phyloP scores from a whole-genome alignment of 73 alveolate genomes.

The Paramecium sonneborni region DNA sequence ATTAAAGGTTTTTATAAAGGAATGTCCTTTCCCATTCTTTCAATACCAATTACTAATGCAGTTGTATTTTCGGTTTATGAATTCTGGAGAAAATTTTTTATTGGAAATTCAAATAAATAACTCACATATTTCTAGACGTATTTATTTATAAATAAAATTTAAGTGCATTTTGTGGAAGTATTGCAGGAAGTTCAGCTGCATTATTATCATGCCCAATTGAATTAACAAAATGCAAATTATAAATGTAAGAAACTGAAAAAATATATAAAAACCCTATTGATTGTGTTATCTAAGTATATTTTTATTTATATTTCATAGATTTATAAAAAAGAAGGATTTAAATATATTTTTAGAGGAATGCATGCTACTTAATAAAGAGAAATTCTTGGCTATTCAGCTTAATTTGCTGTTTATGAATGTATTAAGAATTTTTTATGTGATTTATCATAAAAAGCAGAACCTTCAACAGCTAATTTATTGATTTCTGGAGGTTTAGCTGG shows the following conservation, averaged over 20 bases:
- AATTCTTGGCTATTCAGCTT: constrained; percentile 61
- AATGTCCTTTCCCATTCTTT: constrained; percentile 66
- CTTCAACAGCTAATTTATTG: constrained; percentile 21
- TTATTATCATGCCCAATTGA: constrained; percentile 70
- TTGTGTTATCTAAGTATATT: constrained; percentile 32
- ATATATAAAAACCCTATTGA: constrained; percentile 51
- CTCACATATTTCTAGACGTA: constrained; percentile 42
- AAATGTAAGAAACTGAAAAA: constrained; percentile 55
- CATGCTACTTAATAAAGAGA: constrained; percentile 61
- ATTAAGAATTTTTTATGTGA: background rate
- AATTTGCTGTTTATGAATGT: constrained; percentile 59
- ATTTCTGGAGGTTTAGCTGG: constrained; percentile 65
- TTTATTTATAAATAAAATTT: background rate
- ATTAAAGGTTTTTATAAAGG: constrained; percentile 68
- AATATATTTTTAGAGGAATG: constrained; percentile 63
- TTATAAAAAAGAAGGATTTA: constrained; percentile 57
- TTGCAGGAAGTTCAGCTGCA: constrained; percentile 67
- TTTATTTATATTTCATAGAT: background rate
- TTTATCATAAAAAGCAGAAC: constrained; percentile 31
- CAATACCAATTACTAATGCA: constrained; percentile 72
- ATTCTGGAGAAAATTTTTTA: constrained; percentile 58
- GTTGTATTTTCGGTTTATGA: constrained; percentile 71
- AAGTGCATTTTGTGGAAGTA: constrained; percentile 67
- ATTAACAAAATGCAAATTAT: constrained; percentile 71
- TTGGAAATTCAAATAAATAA: background rate